Evolutionary conservation across 1,139 yeast species (phyloP).

Genomic region (Sugiyamaella japonica): DNA sequence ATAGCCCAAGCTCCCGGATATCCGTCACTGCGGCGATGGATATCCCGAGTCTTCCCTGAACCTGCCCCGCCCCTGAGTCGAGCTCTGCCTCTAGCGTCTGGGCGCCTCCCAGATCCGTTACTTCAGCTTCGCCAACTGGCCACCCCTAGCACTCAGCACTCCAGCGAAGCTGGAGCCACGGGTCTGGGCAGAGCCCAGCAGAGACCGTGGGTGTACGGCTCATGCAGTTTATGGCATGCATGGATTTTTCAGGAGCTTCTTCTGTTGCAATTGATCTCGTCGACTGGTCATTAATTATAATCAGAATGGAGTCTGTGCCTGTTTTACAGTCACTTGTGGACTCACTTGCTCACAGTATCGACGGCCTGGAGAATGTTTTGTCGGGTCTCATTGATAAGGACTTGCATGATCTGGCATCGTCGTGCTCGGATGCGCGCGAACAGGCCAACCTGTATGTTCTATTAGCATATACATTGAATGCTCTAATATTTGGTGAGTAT

Average conservation of each 20-base stretch:
- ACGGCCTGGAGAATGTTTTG: slow-evolving; percentile 33
- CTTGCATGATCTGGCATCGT: slow-evolving; percentile 33
- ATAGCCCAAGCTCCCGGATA: too few species aligned
- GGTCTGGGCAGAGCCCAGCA: too few species aligned
- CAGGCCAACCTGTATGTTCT: slow-evolving; percentile 40
- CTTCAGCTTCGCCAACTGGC: too few species aligned
- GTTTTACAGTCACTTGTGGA: slow-evolving; percentile 30
- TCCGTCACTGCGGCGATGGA: too few species aligned
- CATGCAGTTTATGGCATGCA: too few species aligned
- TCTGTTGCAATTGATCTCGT: background rate
- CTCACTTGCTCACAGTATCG: slow-evolving; percentile 35
- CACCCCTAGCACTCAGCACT: too few species aligned
- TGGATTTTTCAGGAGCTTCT: background rate
- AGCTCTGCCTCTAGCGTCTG: too few species aligned
- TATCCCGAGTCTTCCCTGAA: too few species aligned
- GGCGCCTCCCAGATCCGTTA: too few species aligned
- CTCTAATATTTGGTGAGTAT: slow-evolving; percentile 44
- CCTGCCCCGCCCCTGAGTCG: too few species aligned
- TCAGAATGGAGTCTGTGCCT: slow-evolving; percentile 33
- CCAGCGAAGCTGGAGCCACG: too few species aligned
- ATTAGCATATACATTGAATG: slow-evolving; percentile 44
- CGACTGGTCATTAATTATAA: background rate
- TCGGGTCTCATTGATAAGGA: slow-evolving; percentile 31
- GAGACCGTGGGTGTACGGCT: too few species aligned
- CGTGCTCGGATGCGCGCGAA: slow-evolving; percentile 35